Conservation (phyloP, 2,329 filamentous ascomycete genomes). For the Venturia nashicola region DNA sequence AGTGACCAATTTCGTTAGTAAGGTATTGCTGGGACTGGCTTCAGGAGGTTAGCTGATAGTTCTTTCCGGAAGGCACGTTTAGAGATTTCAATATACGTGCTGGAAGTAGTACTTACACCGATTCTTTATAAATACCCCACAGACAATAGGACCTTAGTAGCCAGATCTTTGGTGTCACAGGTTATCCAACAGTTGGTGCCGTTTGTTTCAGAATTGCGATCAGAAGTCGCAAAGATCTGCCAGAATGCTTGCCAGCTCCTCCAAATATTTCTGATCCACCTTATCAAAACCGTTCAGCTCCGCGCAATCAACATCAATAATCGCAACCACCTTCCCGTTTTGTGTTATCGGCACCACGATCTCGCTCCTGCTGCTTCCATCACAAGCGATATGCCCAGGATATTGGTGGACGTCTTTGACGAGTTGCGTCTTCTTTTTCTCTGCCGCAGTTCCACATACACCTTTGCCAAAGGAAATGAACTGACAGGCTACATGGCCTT, state of each 20-base stretch:
- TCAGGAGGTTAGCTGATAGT: too few species aligned
- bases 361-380: constrained; percentile 63
- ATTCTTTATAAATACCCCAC: background rate
- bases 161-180: too few species aligned
- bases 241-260: constrained; percentile 51
- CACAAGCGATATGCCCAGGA: constrained; percentile 72
- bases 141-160: background rate
- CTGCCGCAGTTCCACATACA: constrained; percentile 62
- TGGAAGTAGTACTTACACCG: background rate
- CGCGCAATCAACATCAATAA: constrained; percentile 72
- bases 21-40: too few species aligned
- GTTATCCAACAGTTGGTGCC: background rate
- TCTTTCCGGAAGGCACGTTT: too few species aligned
- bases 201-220: background rate
- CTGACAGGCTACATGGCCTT: constrained; percentile 69
- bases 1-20: too few species aligned
- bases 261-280: constrained; percentile 52
- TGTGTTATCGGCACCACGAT: constrained; percentile 64
- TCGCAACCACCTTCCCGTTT: constrained; percentile 48
- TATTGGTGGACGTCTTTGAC: constrained; percentile 59
- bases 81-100: background rate
- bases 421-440: constrained; percentile 48
- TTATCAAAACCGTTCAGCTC: constrained; percentile 54
- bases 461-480: constrained; percentile 61
- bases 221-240: constrained; percentile 50